Evolutionary conservation across 2,329 filamentous ascomycete species (phyloP).

Genomic region (Penicillium sp.): DNA sequence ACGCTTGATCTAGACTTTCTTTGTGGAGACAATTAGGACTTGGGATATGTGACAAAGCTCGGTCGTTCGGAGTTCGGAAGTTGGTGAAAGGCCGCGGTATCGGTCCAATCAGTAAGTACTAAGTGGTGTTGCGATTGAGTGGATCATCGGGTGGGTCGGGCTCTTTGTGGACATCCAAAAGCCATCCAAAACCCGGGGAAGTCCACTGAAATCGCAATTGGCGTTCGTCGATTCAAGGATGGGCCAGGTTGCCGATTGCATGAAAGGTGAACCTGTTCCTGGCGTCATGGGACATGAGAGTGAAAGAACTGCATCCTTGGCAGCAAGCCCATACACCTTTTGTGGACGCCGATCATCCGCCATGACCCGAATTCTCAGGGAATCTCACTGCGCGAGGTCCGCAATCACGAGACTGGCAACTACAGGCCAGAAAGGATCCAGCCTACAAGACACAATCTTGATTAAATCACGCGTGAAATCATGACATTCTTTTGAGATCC

Average conservation of each 20-base stretch:
- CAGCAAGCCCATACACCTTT: not conserved
- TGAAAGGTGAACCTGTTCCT: not conserved
- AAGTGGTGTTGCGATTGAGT: not conserved
- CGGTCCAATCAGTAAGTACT: not conserved
- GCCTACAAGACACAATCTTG: not conserved
- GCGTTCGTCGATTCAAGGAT: not conserved
- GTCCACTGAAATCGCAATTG: not conserved
- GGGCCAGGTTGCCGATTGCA: not conserved
- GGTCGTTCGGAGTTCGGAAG: slow-evolving; percentile 13
- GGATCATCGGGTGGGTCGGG: not conserved
- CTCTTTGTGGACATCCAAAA: not conserved
- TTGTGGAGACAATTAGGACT: not conserved
- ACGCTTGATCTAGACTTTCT: not conserved
- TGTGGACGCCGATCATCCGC: not conserved
- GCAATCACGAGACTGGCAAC: not conserved
- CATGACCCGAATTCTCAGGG: not conserved
- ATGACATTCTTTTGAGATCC: not conserved
- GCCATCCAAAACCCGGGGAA: not conserved
- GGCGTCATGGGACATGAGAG: not conserved
- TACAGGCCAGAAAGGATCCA: not conserved
- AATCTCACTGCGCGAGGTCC: no score
- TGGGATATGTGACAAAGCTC: not conserved
- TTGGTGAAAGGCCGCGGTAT: slow-evolving; percentile 3
- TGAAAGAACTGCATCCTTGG: not conserved
- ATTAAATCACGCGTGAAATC: not conserved